Percentiles rank a stretch among this genome's conserved stretches.
These are phyloP conservation scores for Apodospora peruviana DNA, from an alignment of 495 filamentous ascomycete genomes.

Conservation along the genomic window DNA sequence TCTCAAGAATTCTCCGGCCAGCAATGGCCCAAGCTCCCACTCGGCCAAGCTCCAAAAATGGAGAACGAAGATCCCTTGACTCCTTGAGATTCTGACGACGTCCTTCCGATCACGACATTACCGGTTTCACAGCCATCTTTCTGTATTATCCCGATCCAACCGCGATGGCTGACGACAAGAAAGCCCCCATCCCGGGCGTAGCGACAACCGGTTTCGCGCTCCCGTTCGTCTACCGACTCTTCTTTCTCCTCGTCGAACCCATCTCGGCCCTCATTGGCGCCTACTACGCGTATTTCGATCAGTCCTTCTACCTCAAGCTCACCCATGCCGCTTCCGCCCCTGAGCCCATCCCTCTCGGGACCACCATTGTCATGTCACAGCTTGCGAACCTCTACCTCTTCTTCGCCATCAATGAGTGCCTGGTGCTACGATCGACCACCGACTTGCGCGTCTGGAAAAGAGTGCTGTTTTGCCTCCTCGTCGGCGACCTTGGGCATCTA, in stretches of 20 bases:
- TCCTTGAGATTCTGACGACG: too few relatives aligned
- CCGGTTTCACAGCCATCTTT: too few relatives aligned
- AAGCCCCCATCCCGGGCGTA: background rate
- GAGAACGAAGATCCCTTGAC: too few relatives aligned
- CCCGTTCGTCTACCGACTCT: constrained; percentile 49
- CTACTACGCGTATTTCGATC: constrained; percentile 53
- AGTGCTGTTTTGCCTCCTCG: constrained; percentile 53
- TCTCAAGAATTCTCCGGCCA: too few relatives aligned
- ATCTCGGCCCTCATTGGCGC: constrained; percentile 59
- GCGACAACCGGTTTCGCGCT: constrained; percentile 19
- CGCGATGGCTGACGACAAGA: background rate
- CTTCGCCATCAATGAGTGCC: constrained; percentile 64
- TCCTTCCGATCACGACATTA: background rate
- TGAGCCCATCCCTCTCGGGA: constrained; percentile 30
- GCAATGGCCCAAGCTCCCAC: constrained; percentile 8
- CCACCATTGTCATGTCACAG: constrained; percentile 54
- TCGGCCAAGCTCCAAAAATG: background rate
- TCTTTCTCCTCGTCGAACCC: constrained; percentile 65
- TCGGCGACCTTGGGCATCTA: constrained; percentile 66
- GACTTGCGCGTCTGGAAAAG: constrained; percentile 60
- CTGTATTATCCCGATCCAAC: background rate
- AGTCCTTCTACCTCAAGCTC: constrained; percentile 53
- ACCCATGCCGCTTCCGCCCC: constrained; percentile 47
- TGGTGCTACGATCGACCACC: constrained; percentile 57
- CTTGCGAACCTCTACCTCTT: constrained; percentile 61